Conservation (phyloP, 2,329 filamentous ascomycete genomes). For the Cladorrhinum sp. region DNA sequence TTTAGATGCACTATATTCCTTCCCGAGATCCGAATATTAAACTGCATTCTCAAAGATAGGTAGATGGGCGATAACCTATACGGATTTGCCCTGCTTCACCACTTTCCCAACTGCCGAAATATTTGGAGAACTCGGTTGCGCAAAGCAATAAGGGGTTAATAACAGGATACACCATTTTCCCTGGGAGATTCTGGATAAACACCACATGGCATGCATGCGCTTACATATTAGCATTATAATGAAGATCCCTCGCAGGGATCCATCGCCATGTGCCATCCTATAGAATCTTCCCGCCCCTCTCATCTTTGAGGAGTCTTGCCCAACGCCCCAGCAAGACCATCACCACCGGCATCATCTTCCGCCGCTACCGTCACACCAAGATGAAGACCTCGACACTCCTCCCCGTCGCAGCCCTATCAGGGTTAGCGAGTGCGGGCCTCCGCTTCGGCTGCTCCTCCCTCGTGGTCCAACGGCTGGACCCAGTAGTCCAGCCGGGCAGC, state of each 20-base stretch:
- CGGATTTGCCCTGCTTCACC: not conserved
- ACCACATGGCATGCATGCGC: not conserved
- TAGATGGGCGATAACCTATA: not conserved
- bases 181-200: not conserved
- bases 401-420: constrained; percentile 13
- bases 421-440: constrained; percentile 25
- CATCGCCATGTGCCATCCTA: not conserved
- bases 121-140: not conserved
- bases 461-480: constrained; percentile 29
- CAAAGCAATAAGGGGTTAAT: not conserved
- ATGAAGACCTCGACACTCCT: constrained; percentile 21
- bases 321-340: not conserved
- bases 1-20: too few species aligned
- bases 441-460: constrained; percentile 31
- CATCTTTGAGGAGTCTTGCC: not conserved
- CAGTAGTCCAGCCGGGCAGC: constrained; percentile 24
- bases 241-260: not conserved
- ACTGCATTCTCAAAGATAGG: not conserved
- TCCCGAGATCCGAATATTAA: not conserved
- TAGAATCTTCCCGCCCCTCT: not conserved
- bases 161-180: not conserved
- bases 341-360: not conserved
- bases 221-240: not conserved
- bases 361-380: not conserved
- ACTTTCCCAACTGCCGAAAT: not conserved